phyloP scores from a whole-genome alignment of 306 rosid genomes.

The Hippophae rhamnoides region DNA sequence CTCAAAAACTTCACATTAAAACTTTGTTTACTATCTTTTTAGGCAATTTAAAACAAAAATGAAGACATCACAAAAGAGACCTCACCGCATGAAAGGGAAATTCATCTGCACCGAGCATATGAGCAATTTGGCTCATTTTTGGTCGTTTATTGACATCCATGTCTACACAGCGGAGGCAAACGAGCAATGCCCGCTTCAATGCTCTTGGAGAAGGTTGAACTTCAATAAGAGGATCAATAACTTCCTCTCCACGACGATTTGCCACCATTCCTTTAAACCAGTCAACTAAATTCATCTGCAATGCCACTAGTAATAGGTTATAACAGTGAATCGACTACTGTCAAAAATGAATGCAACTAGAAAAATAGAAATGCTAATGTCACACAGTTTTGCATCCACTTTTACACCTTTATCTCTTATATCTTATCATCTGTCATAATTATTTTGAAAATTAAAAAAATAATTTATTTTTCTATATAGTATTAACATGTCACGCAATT shows the following conservation, averaged over 20 bases:
- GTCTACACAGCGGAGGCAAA: constrained; percentile 87
- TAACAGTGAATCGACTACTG: constrained; percentile 1
- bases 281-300: constrained; percentile 94
- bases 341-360: background rate
- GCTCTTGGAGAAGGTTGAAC: constrained; percentile 65
- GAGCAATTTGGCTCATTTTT: constrained; percentile 96
- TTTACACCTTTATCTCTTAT: too few species aligned
- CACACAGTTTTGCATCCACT: too few species aligned
- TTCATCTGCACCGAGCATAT: constrained; percentile 95
- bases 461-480: too few species aligned
- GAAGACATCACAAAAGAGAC: background rate
- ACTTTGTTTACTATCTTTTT: too few species aligned
- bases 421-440: too few species aligned
- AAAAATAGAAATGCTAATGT: background rate
- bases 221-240: constrained; percentile 70
- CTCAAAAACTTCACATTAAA: too few species aligned
- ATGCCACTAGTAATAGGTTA: constrained; percentile 8
- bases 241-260: constrained; percentile 75
- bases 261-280: constrained; percentile 94
- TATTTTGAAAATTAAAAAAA: too few species aligned
- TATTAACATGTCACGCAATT: too few species aligned
- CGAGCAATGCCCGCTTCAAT: constrained; percentile 68
- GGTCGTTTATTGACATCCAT: constrained; percentile 82
- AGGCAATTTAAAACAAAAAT: too few species aligned
- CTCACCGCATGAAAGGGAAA: constrained; percentile 85